Percentiles rank a stretch among this genome's conserved stretches.
phyloP scores from a whole-genome alignment of 305 asterid species.

The Solanum hybrid region DNA sequence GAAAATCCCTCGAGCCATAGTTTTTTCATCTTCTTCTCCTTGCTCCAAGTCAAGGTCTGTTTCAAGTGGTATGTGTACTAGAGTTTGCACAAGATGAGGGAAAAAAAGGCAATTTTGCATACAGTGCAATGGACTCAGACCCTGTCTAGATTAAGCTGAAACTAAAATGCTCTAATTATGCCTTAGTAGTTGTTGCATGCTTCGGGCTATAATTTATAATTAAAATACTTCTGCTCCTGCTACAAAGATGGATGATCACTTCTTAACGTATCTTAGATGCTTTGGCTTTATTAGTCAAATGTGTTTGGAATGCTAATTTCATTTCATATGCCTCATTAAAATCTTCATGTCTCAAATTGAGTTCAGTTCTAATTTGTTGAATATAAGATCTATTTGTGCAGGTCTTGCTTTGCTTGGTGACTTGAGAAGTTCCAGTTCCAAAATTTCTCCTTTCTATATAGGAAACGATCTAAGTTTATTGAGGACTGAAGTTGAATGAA shows the following conservation, averaged over 20 bases:
- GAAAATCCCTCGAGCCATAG: not conserved
- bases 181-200: not conserved
- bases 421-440: not conserved
- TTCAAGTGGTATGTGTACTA: not conserved
- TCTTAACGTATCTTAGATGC: not conserved
- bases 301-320: not conserved
- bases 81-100: not conserved
- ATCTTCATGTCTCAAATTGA: not conserved
- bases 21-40: not conserved
- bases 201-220: not conserved
- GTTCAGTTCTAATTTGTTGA: not conserved
- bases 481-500: not conserved
- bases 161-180: not conserved
- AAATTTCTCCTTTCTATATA: not conserved
- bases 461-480: not conserved
- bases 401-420: not conserved
- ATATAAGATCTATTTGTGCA: not conserved
- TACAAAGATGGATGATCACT: not conserved
- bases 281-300: not conserved
- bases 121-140: not conserved
- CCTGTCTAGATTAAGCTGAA: not conserved
- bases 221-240: not conserved
- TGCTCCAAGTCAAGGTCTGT: not conserved
- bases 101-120: not conserved
- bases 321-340: not conserved